Conservation (phyloP, 805 yeast species). For the Maudiozyma barnettii region DNA sequence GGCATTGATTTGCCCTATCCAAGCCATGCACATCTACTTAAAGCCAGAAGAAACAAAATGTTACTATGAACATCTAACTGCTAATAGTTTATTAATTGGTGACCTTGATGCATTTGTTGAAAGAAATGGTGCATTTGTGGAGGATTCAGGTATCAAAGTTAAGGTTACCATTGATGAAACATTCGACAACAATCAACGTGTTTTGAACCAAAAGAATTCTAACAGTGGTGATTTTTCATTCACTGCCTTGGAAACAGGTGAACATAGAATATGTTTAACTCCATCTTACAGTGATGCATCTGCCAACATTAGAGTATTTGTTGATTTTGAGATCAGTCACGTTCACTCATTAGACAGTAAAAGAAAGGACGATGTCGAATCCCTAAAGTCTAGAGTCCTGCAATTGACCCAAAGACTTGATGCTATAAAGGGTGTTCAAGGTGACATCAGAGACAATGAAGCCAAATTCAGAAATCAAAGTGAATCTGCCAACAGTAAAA, state of each 20-base stretch:
- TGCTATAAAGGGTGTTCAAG: slow-evolving; percentile 57
- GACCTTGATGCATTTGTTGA: slow-evolving; percentile 60
- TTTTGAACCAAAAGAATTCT: slow-evolving; percentile 53
- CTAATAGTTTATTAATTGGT: slow-evolving; percentile 74
- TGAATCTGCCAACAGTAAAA: slow-evolving; percentile 65
- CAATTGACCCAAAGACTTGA: slow-evolving; percentile 48
- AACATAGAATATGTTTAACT: slow-evolving; percentile 72
- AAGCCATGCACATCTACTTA: slow-evolving; percentile 60
- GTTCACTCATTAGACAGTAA: slow-evolving; percentile 54
- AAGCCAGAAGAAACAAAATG: slow-evolving; percentile 70
- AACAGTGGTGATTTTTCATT: slow-evolving; percentile 65
- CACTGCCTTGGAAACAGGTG: slow-evolving; percentile 76
- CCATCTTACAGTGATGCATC: slow-evolving; percentile 35
- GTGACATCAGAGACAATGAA: slow-evolving; percentile 56
- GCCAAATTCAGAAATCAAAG: slow-evolving; percentile 66
- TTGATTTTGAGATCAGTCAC: slow-evolving; percentile 65
- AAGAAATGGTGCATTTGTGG: slow-evolving; percentile 37
- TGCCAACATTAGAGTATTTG: slow-evolving; percentile 54
- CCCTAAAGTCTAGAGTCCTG: slow-evolving; percentile 47
- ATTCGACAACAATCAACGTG: slow-evolving; percentile 76
- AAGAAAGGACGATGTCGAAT: slow-evolving; percentile 43
- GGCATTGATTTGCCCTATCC: slow-evolving; percentile 2
- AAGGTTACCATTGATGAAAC: slow-evolving; percentile 42
- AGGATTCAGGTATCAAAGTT: slow-evolving; percentile 48
- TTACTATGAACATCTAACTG: slow-evolving; percentile 72